Evolutionary conservation across 1,139 yeast species (phyloP), one percentile per base, ranked within the genome.

Genomic region (Hyphopichia pseudoburtonii): DNA sequence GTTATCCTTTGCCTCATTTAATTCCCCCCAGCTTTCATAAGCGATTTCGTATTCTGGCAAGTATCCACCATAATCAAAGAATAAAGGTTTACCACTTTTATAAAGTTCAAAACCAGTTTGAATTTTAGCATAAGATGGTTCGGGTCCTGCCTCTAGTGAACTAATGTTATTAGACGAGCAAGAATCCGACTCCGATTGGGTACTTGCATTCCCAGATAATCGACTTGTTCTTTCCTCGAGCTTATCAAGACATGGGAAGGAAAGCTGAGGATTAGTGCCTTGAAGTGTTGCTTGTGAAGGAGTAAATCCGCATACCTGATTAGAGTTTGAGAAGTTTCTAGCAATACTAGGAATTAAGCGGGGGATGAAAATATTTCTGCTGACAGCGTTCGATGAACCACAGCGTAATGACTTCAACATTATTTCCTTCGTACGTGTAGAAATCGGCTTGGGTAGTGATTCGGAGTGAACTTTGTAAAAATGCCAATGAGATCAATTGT

Each of bases 21-120:
- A 65, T 4, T 60, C 49, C 7, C 97, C 97, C 97, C 97, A 89
- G 1, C 92, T 78, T 59, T 89, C 97, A 62, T 86, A 90, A 0
- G 97, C 97, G 19, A 89, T 71, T 48, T 85, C 80, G 50, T 78
- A 87, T 44, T 77, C 80, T 1, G 88, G 87, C 28, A 89, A 64
- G 41, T 66, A 73, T 1, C 94, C 95, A 11, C 97, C 97, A 54
- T 83, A 79, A 54, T 90, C 97, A 19, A 89, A 69, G 39, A 76
- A 77, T 4, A 89, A 66, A 0, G 92, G 89, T 17, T 72, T 61
- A 1, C 66, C 46, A 9, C 83, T 76, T 38, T 70, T 66, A 57
- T 61, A 89, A 4, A 73, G 49, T 39, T 83, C 70, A 52, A 80
- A 87, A 1, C 95, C 95, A 2, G 84, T 71, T 35, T 76, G 77